phyloP scores from a whole-genome alignment of 495 filamentous ascomycete genomes.

The Hypoxylon trugodes region DNA sequence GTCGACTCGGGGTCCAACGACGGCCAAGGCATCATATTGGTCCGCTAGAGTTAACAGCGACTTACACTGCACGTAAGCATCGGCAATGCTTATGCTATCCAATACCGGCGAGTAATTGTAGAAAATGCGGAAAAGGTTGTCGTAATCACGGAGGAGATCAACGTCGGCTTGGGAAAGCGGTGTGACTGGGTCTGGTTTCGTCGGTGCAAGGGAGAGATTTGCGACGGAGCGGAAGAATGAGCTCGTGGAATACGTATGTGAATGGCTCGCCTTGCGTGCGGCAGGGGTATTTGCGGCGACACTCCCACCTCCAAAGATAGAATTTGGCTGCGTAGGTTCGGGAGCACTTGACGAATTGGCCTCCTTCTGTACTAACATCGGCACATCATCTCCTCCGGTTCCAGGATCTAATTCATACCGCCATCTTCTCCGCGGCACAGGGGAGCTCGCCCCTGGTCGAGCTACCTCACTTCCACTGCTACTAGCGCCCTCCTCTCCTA shows the following conservation, averaged over 20 bases:
- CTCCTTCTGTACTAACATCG: conserved; percentile 85
- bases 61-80: conserved; percentile 92
- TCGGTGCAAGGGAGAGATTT: conserved; percentile 68
- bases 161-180: conserved; percentile 61
- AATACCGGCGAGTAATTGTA: conserved; percentile 87
- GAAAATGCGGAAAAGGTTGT: conserved; percentile 91
- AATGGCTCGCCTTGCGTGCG: conserved; percentile 54
- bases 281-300: conserved; percentile 34
- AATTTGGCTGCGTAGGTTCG: conserved; percentile 39
- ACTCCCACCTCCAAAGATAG: conserved; percentile 54
- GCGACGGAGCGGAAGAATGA: conserved; percentile 89
- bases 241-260: conserved; percentile 63
- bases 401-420: conserved; percentile 87
- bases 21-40: conserved; percentile 88
- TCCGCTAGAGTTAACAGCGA: conserved; percentile 83
- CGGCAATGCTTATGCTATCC: conserved; percentile 84
- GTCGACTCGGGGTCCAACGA: conserved; percentile 89
- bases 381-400: conserved; percentile 76
- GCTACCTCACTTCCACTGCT: conserved; percentile 34
- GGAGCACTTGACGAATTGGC: conserved; percentile 26
- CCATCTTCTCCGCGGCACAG: conserved; percentile 70
- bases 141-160: conserved; percentile 85
- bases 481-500: conserved; percentile 63
- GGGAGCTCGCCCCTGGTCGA: conserved; percentile 32
- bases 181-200: conserved; percentile 44